Base-by-base conservation (phyloP, 768 basidiomycete genomes). In the Xerocomellus chrysenteron region DNA sequence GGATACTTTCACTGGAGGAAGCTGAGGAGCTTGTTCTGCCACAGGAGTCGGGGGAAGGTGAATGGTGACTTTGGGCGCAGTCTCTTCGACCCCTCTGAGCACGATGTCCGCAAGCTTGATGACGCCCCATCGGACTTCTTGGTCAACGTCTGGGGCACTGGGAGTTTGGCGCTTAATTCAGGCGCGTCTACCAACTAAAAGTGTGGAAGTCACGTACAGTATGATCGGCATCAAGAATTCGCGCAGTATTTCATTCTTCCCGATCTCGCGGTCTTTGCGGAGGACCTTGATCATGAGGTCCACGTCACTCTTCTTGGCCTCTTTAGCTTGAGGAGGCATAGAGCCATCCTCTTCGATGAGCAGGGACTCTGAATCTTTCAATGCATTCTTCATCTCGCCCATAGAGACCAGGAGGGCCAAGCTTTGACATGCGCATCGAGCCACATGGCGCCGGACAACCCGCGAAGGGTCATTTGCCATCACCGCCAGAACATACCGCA, bases 41-140 rank as follows among this genome's bases (percentile, higher is more conserved):
- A 88, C 79, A 14, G 94, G 92, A 2, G 90, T 92, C 28, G 82
- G 76, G 9, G 84, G 81, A 51, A 94, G 83, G 62, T 92, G 90
- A 48, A 95, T 86, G 45, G 85, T 90, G 58, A 95, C 86, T 55
- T 92, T 94, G 1, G 95, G 95, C 7, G 89, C 77, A 2, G 85
- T 80, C 72, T 98, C 96, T 55, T 92, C 86, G 4, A 85, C 77
- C 24, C 92, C 89, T 50, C 87, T 85, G 62, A 95, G 87, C 42
- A 94, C 81, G 19, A 96, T 79, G 64, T 98, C 96, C 6, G 92
- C 92, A 24, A 97, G 76, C 73, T 98, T 98, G 65, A 98, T 78
- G 47, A 96, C 75, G 60, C 88, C 92, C 85, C 93, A 92, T 45
- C 94, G 87, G 40, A 95, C 89, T 74, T 96, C 91, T 65, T 91